Base-by-base conservation (phyloP, 176 grass and related monocot genomes). In the Cocos nucifera region DNA sequence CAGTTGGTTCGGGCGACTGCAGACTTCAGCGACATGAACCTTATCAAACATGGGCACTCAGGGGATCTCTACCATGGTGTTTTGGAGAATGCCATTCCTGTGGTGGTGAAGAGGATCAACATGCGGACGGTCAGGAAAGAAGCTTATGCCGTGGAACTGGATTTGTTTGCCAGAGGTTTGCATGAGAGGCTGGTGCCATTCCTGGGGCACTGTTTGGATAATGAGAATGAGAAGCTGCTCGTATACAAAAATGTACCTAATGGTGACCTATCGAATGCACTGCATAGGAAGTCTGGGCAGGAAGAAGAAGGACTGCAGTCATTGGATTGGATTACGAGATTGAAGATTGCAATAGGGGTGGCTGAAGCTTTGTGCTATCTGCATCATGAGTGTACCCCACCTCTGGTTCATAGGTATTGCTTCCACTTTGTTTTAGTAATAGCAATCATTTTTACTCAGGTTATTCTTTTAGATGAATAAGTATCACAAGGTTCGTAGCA, bases 271-370 rank as follows among this genome's bases (percentile, higher is more conserved):
- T 82, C 70, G 29, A 81, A 60, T 63, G 67, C 89, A 20, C 64
- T 92, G 79, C 85, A 93, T 60, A 74, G 71, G 59, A 93, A 93
- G 56, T 70, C 61, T 18, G 71, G 67, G 66, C 65, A 65, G 8
- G 81, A 92, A 83, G 83, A 95, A 17, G 86, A 86, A 48, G 87
- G 82, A 15, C 51, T 92, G 76, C 94, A 86, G 74, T 86, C 94
- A 55, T 80, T 99, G 68, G 94, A 99, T 80, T 99, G 94, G 94
- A 89, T 99, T 68, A 92, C 93, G 79, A 99, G 94, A 58, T 63
- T 99, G 57, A 99, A 99, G 80, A 93, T 99, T 72, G 94, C 94
- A 26, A 99, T 78, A 56, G 94, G 94, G 27, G 81, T 89, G 6
- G 94, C 87, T 17, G 94, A 99, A 74, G 84, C 94, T 27, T 73